Conservation (phyloP, 2,329 filamentous ascomycete species). For the Diaporthe longicolla region DNA sequence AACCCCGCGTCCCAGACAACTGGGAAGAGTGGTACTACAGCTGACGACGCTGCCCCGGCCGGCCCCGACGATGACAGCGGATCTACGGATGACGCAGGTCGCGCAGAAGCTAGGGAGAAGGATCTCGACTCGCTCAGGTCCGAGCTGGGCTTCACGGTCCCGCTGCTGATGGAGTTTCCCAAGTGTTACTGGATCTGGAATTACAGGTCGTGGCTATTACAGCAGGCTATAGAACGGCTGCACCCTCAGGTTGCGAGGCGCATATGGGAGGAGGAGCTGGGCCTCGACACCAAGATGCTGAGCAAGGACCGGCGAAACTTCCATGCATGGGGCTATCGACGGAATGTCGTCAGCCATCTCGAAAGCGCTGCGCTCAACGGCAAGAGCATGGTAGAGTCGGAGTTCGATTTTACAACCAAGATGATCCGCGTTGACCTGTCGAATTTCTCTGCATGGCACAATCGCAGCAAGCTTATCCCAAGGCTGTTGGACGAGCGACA, state of each 20-base stretch:
- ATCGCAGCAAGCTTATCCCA: constrained; percentile 86
- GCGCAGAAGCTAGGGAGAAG: constrained; percentile 44
- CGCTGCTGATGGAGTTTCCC: constrained; percentile 85
- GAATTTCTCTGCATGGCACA: constrained; percentile 98
- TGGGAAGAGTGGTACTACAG: constrained; percentile 71
- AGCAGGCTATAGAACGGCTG: constrained; percentile 77
- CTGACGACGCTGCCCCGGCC: constrained; percentile 54
- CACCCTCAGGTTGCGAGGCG: constrained; percentile 67
- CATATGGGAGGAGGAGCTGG: constrained; percentile 89
- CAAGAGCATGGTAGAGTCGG: constrained; percentile 78
- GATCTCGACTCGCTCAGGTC: constrained; percentile 71
- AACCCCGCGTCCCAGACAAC: constrained; percentile 60
- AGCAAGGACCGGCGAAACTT: constrained; percentile 90
- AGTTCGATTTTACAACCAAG: constrained; percentile 91
- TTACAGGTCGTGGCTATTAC: constrained; percentile 87
- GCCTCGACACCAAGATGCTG: constrained; percentile 89
- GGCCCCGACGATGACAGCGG: constrained; percentile 28
- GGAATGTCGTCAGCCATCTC: constrained; percentile 81
- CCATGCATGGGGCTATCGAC: constrained; percentile 94
- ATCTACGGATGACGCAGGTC: constrained; percentile 16
- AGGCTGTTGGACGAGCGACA: constrained; percentile 79
- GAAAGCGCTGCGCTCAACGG: constrained; percentile 70
- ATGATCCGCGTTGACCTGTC: constrained; percentile 90
- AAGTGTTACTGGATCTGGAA: constrained; percentile 99
- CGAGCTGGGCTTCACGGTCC: constrained; percentile 87